A percentile compares a stretch with the other conserved stretches of the same genome.
phyloP scores from a whole-genome alignment of 2,329 filamentous ascomycete species.

The Fusarium pininemorale region DNA sequence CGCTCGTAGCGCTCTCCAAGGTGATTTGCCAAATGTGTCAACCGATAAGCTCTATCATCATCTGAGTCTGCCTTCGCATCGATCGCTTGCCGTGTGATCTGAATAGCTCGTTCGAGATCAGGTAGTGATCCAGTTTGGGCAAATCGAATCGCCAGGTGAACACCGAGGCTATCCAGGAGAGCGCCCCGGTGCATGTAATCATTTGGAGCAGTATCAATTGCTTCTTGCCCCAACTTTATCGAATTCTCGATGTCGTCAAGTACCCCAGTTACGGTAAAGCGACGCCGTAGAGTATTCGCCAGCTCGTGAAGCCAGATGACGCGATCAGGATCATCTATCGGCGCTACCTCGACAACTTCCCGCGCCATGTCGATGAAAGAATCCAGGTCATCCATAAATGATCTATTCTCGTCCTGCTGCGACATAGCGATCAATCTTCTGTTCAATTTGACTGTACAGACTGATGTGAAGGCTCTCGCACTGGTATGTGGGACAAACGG shows the following conservation, averaged over 20 bases:
- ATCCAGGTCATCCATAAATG: neutral
- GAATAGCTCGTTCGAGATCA: neutral
- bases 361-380: neutral
- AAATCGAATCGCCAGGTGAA: neutral
- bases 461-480: too few species aligned
- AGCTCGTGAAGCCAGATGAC: neutral
- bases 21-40: neutral
- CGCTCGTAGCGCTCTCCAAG: neutral
- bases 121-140: neutral
- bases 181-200: neutral
- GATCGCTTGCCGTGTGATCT: neutral
- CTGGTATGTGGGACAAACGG: neutral
- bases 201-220: neutral
- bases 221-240: neutral
- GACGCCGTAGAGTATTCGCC: neutral
- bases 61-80: fast-evolving
- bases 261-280: neutral
- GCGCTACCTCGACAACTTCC: neutral
- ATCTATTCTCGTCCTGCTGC: fast-evolving
- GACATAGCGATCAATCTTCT: too few species aligned
- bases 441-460: too few species aligned
- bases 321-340: neutral
- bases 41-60: neutral
- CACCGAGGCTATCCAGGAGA: neutral
- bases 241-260: fast-evolving